A percentile compares a stretch with the other conserved stretches of the same genome.
Conservation (phyloP, 805 yeast genomes). For the Candida methanosorbosa region DNA sequence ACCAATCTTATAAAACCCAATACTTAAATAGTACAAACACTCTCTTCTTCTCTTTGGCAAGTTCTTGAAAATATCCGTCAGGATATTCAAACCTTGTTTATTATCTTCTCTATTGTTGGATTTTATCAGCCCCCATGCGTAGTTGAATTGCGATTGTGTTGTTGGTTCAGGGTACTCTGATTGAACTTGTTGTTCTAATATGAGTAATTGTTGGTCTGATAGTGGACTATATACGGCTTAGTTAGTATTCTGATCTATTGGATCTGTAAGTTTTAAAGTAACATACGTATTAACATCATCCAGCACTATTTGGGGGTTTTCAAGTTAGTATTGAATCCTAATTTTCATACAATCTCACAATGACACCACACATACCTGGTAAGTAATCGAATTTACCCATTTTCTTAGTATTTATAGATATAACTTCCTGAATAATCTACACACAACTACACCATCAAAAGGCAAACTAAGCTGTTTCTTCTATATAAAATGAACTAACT, state of each 20-base stretch:
- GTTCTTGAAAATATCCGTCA: constrained; percentile 63
- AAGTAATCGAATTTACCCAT: constrained; percentile 20
- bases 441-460: too few species aligned
- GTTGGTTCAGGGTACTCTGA: constrained; percentile 75
- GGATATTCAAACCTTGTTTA: constrained; percentile 67
- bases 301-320: constrained; percentile 9
- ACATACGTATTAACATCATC: constrained; percentile 22
- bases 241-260: constrained; percentile 1
- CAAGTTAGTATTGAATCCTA: neutral
- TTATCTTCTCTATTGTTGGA: constrained; percentile 56
- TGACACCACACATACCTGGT: constrained; percentile 12
- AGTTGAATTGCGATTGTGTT: constrained; percentile 82
- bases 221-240: constrained; percentile 38
- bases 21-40: constrained; percentile 75
- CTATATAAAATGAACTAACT: too few species aligned
- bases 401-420: too few species aligned
- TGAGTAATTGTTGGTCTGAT: constrained; percentile 63
- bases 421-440: too few species aligned
- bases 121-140: constrained; percentile 93
- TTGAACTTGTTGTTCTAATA: constrained; percentile 68
- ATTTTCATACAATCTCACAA: too few species aligned
- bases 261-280: neutral
- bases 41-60: constrained; percentile 83
- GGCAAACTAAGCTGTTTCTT: too few species aligned
- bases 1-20: constrained; percentile 84